These are phyloP conservation scores for Niebla homalea DNA, from an alignment of 495 filamentous ascomycete genomes.

Conservation along the genomic window DNA sequence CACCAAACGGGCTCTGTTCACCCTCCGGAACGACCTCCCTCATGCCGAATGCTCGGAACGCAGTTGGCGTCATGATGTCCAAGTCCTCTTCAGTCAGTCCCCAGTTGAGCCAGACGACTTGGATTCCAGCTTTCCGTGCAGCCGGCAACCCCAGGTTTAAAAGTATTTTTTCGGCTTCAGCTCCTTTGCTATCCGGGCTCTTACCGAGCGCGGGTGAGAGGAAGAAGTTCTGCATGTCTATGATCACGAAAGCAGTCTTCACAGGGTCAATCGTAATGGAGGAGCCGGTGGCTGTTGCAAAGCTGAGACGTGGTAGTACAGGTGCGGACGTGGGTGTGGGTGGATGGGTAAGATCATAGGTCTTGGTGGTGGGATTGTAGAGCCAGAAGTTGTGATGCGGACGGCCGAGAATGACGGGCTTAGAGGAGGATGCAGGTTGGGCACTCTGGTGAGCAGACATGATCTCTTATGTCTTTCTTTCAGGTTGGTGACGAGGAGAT, in stretches of 20 bases:
- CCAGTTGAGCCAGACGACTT: constrained; percentile 48
- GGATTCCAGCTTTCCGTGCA: constrained; percentile 32
- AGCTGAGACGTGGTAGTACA: not conserved
- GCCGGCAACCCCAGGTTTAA: constrained; percentile 29
- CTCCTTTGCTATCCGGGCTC: constrained; percentile 13
- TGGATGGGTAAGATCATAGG: not conserved
- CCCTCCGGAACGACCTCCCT: constrained; percentile 11
- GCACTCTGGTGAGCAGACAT: no score
- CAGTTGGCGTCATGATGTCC: constrained; percentile 33
- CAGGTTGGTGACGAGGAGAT: no score
- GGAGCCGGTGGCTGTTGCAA: constrained; percentile 7
- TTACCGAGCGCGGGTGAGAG: constrained; percentile 29
- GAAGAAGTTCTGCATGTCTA: constrained; percentile 55
- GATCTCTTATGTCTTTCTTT: no score
- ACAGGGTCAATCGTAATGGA: constrained; percentile 29
- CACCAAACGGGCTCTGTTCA: constrained; percentile 6
- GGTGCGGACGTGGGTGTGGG: not conserved
- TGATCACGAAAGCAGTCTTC: constrained; percentile 37
- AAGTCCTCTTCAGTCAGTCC: constrained; percentile 42
- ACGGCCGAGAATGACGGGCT: no score
- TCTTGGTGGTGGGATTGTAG: constrained; percentile 5
- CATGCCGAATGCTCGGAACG: constrained; percentile 34
- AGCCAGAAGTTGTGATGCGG: not conserved
- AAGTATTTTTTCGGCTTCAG: constrained; percentile 20
- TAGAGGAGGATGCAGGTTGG: no score